These are phyloP conservation scores for Salicornia ramosissima DNA, from an alignment of 148 eudicot genomes.

Conservation along the genomic window DNA sequence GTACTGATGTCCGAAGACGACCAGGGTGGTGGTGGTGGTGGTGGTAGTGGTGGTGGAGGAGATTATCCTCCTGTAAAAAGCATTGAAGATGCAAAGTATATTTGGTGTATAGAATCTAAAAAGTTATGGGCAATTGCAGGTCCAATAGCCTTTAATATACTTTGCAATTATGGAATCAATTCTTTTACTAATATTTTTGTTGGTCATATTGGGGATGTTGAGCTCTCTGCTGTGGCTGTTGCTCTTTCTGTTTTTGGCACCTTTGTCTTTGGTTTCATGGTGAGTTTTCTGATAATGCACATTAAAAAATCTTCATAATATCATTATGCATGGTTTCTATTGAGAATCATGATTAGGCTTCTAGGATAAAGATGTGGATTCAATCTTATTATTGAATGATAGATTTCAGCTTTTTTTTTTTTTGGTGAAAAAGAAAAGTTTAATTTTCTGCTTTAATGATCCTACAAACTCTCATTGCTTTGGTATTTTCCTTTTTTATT, in stretches of 20 bases:
- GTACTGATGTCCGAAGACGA: conserved; percentile 29
- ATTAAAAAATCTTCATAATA: background rate
- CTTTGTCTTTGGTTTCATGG: conserved; percentile 92
- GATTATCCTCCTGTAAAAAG: conserved; percentile 49
- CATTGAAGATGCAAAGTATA: conserved; percentile 36
- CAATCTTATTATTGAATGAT: background rate
- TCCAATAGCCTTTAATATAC: conserved; percentile 88
- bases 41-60: conserved; percentile 29
- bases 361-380: background rate
- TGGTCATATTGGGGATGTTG: conserved; percentile 84
- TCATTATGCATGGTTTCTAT: no score
- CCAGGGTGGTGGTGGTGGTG: conserved; percentile 20
- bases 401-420: background rate
- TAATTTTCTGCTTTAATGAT: background rate
- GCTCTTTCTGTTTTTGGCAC: conserved; percentile 80
- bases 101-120: conserved; percentile 43
- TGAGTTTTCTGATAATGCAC: conserved; percentile 29
- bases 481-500: no score
- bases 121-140: conserved; percentile 82
- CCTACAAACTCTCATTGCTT: background rate
- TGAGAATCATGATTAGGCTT: background rate
- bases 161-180: conserved; percentile 87
- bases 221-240: conserved; percentile 87
- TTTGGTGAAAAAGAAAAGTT: background rate
- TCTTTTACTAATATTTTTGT: conserved; percentile 85